Evolutionary conservation across 768 basidiomycete genomes (phyloP).

Genomic region (Termitomyces sp.): DNA sequence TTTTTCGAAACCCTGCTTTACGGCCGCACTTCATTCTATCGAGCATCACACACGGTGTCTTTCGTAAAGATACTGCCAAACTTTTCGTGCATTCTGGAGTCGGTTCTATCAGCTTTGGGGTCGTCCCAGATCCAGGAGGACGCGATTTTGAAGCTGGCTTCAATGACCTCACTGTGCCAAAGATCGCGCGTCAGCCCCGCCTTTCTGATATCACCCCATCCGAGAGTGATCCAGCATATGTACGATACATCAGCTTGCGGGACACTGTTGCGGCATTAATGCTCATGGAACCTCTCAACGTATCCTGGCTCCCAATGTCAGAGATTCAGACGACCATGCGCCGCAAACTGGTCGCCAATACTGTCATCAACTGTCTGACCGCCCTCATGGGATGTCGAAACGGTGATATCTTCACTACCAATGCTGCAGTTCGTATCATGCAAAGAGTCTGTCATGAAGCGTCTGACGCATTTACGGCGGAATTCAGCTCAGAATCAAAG

Average conservation of each 20-base stretch:
- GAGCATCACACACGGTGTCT: constrained; percentile 78
- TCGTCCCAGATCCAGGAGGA: constrained; percentile 61
- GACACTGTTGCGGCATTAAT: constrained; percentile 63
- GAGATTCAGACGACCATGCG: constrained; percentile 66
- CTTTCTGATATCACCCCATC: constrained; percentile 47
- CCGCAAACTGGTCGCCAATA: constrained; percentile 77
- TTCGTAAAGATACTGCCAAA: constrained; percentile 36
- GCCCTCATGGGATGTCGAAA: constrained; percentile 77
- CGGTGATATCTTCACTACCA: constrained; percentile 56
- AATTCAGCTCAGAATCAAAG: constrained; percentile 37
- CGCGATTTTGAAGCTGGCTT: constrained; percentile 60
- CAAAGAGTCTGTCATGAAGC: constrained; percentile 67
- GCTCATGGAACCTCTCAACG: constrained; percentile 47
- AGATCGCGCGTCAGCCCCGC: constrained; percentile 33
- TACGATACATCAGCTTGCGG: constrained; percentile 55
- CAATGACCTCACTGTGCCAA: constrained; percentile 25
- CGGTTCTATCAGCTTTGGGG: constrained; percentile 72
- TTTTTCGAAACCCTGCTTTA: constrained; percentile 67
- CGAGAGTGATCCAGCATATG: constrained; percentile 29
- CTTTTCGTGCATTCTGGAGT: constrained; percentile 66
- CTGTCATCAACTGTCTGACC: constrained; percentile 81
- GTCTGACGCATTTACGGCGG: constrained; percentile 48
- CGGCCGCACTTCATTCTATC: constrained; percentile 86
- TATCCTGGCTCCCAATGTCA: constrained; percentile 59
- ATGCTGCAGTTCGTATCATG: constrained; percentile 39